These are phyloP conservation scores for Trichophyton simii DNA, from an alignment of 2,329 filamentous ascomycete species.

Conservation along the genomic window DNA sequence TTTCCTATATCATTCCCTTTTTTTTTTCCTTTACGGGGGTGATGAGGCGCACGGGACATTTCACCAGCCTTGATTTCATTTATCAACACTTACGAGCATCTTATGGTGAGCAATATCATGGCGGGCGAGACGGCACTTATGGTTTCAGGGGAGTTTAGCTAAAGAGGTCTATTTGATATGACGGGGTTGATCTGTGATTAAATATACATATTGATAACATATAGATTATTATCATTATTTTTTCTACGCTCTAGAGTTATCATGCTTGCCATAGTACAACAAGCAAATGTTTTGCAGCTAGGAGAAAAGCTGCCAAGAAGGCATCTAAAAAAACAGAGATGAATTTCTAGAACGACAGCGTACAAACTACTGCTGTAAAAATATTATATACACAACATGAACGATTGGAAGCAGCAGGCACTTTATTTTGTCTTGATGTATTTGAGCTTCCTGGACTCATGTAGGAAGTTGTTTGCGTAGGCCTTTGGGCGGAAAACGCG, in stretches of 20 bases:
- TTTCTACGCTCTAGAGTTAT: too few species aligned
- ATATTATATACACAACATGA: constrained; percentile 9
- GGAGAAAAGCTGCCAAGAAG: background rate
- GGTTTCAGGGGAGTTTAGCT: background rate
- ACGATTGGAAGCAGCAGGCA: constrained; percentile 14
- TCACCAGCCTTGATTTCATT: background rate
- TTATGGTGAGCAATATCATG: background rate
- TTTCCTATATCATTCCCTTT: background rate
- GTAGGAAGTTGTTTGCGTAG: constrained; percentile 93
- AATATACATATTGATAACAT: background rate
- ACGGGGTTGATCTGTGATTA: background rate
- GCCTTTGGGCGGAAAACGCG: constrained; percentile 80
- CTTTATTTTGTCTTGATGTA: constrained; percentile 65
- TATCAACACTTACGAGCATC: background rate
- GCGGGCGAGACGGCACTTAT: background rate
- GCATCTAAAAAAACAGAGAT: background rate
- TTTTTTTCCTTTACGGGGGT: background rate
- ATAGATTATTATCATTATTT: background rate
- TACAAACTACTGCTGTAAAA: background rate
- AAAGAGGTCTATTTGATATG: background rate
- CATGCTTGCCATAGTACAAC: too few species aligned
- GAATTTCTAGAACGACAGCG: background rate
- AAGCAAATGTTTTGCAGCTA: too few species aligned
- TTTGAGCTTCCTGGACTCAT: constrained; percentile 77
- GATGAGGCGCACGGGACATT: background rate